phyloP scores from a whole-genome alignment of 2,329 filamentous ascomycete species.

The Beauveria asiatica region DNA sequence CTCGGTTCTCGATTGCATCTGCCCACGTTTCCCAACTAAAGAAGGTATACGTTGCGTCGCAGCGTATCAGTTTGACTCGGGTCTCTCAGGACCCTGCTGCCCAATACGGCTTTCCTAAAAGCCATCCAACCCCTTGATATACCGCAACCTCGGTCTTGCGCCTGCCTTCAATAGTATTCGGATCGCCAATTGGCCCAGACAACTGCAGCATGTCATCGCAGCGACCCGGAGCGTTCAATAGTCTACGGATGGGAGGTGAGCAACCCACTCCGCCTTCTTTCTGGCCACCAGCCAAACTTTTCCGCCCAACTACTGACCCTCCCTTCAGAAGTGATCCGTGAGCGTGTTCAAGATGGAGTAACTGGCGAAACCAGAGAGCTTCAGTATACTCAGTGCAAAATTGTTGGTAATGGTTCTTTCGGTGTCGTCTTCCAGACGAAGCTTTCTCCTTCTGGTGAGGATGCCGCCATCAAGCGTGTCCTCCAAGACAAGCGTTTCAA shows the following conservation, averaged over 20 bases:
- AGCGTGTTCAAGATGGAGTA: constrained; percentile 97
- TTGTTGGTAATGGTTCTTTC: constrained; percentile 97
- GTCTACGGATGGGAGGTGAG: constrained; percentile 92
- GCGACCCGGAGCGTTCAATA: constrained; percentile 80
- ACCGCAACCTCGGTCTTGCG: constrained; percentile 13
- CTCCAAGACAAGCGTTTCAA: constrained; percentile 99
- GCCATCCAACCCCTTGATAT: constrained; percentile 21
- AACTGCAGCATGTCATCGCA: constrained; percentile 67
- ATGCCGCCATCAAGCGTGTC: constrained; percentile 97
- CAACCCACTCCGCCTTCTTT: constrained; percentile 10
- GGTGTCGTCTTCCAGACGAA: constrained; percentile 99
- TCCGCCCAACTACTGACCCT: constrained; percentile 17
- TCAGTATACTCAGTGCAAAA: constrained; percentile 99
- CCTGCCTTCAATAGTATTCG: neutral
- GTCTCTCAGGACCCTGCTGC: constrained; percentile 18
- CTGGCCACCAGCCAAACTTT: neutral
- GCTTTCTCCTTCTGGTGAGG: constrained; percentile 92
- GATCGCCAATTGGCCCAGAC: constrained; percentile 5
- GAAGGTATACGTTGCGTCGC: constrained; percentile 4
- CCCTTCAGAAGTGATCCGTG: constrained; percentile 79
- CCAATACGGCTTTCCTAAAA: constrained; percentile 29
- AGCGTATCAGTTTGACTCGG: neutral
- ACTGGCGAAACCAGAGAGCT: constrained; percentile 95
- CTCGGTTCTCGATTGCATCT: neutral
- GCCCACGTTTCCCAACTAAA: neutral